A percentile compares a stretch with the other conserved stretches of the same genome.
Evolutionary conservation across 495 filamentous ascomycete species (phyloP).

Genomic region (Halenospora varia): DNA sequence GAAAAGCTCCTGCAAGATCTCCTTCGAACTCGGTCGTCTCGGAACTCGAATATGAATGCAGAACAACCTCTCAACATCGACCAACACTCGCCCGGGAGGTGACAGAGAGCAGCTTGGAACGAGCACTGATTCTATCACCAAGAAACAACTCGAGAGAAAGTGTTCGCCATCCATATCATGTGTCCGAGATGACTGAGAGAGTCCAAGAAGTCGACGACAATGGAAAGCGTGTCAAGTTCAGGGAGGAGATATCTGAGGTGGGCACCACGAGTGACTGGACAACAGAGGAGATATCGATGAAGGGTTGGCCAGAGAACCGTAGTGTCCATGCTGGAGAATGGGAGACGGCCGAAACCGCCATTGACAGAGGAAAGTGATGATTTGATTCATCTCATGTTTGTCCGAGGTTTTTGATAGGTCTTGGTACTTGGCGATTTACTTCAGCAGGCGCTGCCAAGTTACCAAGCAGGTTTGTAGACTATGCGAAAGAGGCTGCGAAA

Average conservation of each 20-base stretch:
- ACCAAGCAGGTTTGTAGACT: too few relatives aligned
- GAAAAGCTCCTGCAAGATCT: background rate
- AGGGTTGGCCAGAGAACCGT: background rate
- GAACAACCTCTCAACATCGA: background rate
- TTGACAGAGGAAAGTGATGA: background rate
- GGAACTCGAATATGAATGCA: background rate
- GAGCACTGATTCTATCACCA: background rate
- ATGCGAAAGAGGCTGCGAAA: too few relatives aligned
- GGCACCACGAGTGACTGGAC: background rate
- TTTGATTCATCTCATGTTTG: background rate
- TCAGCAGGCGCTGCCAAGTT: too few relatives aligned
- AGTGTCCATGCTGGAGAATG: background rate
- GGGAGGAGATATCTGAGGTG: background rate
- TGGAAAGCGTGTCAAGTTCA: background rate
- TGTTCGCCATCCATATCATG: background rate
- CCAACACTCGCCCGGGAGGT: conserved; percentile 3
- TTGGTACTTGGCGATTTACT: too few relatives aligned
- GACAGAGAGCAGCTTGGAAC: background rate
- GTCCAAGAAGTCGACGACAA: background rate
- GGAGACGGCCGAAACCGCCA: background rate
- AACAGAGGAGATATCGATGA: background rate
- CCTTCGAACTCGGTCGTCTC: background rate
- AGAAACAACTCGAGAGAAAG: background rate
- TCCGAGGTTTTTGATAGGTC: background rate
- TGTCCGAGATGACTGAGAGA: background rate